These are phyloP conservation scores for Trichoderma atroviride DNA, from an alignment of 2,329 filamentous ascomycete species.

Conservation along the genomic window DNA sequence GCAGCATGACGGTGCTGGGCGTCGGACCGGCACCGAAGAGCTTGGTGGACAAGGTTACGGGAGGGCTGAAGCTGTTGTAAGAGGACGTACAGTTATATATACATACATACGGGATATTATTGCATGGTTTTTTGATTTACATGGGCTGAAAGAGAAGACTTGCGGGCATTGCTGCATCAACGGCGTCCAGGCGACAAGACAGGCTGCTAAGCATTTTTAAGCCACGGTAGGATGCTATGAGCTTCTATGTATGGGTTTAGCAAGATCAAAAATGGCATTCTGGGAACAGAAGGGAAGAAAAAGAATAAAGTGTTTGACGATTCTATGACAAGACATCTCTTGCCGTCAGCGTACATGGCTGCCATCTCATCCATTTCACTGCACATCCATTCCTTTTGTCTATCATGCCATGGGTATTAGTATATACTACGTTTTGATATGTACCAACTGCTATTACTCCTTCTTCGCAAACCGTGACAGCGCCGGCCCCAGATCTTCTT, in stretches of 20 bases:
- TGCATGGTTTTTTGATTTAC: background rate
- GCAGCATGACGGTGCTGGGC: slow-evolving; percentile 89
- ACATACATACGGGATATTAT: background rate
- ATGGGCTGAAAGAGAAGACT: background rate
- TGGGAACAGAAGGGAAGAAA: slow-evolving; percentile 11
- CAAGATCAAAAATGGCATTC: background rate
- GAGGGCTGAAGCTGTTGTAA: slow-evolving; percentile 79
- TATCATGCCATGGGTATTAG: slow-evolving; percentile 29
- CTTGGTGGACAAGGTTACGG: slow-evolving; percentile 83
- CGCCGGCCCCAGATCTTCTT: slow-evolving; percentile 80
- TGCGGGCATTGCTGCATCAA: slow-evolving; percentile 1
- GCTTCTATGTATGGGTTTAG: background rate
- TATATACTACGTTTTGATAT: slow-evolving; percentile 26
- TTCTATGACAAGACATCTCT: background rate
- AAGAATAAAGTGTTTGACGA: slow-evolving; percentile 2
- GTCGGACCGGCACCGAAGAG: slow-evolving; percentile 82
- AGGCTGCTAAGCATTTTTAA: background rate
- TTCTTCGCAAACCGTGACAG: slow-evolving; percentile 82
- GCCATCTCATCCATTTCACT: background rate
- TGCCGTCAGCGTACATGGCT: background rate
- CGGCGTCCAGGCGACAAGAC: slow-evolving; percentile 11
- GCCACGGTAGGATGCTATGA: background rate
- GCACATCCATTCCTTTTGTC: background rate
- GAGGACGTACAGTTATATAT: background rate
- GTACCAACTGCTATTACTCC: slow-evolving; percentile 44